Evolutionary conservation across 345 rosid species (phyloP), one percentile per base, ranked within the genome.

Genomic region (Brassica cretica): DNA sequence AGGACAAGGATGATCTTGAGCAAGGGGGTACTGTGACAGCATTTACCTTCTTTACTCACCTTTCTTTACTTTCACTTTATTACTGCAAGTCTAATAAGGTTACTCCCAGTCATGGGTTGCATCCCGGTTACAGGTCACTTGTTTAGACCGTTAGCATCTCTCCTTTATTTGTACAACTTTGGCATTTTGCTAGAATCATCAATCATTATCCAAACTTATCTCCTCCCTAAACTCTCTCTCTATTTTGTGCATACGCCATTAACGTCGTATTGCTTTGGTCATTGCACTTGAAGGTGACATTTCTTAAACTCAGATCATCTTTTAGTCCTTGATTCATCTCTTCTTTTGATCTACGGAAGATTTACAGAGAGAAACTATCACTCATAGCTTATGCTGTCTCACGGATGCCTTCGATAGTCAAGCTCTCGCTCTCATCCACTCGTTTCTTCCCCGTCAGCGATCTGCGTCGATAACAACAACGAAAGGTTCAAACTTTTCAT

Each of bases 341-440:
- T n/a, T 44, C n/a, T 44, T 11, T 44, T 11, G 12, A 44, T 9
- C 51, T 44, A 10, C 5, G 14, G 51, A 10, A 44, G 12, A 12
- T 44, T 44, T 44, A 44, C 51, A 11, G 12, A 44, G 14, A 1
- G 12, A 8, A 9, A 10, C 5, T 44, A 44, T 44, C 51, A 3
- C n/a, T 2, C n/a, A 10, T 3, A 39, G 2, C 8, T 41, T 41
- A 1, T 33, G 7, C 7, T 33, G 37, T 33, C 49, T 41, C 49
- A 41, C 98, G 84, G 56, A 95, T 87, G n/a, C 89, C 87, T 53
- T 93, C 96, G n/a, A 93, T 86, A 19, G 93, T 93, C 84, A 89
- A 81, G 79, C 85, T 89, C 71, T 90, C 79, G 68, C 90, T 92
- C 71, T 78, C 88, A 78, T 95, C 99, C 58, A 95, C 87, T 81